Percentiles rank a stretch among this genome's conserved stretches.
These are phyloP conservation scores for Rhynchosporium secalis DNA, from an alignment of 2,329 filamentous ascomycete genomes.

Conservation along the genomic window DNA sequence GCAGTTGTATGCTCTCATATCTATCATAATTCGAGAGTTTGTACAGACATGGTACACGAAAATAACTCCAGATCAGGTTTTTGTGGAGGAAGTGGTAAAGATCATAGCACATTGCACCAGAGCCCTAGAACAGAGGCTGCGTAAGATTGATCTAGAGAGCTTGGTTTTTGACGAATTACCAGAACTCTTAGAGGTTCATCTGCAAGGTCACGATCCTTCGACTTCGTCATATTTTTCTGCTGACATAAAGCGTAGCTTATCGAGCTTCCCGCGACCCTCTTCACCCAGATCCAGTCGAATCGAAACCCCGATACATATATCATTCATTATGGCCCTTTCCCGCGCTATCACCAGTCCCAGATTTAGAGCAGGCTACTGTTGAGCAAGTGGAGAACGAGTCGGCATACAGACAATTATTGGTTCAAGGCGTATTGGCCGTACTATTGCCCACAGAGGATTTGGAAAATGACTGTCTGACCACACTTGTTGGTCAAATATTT, in stretches of 20 bases:
- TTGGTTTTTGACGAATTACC: slow-evolving; percentile 87
- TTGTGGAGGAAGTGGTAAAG: slow-evolving; percentile 84
- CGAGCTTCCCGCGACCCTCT: slow-evolving; percentile 63
- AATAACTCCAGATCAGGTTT: slow-evolving; percentile 86
- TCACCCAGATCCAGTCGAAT: slow-evolving; percentile 58
- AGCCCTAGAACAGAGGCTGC: slow-evolving; percentile 80
- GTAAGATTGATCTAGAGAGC: slow-evolving; percentile 79
- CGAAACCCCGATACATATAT: slow-evolving; percentile 70
- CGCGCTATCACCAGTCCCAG: slow-evolving; percentile 74
- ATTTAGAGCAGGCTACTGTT: slow-evolving; percentile 48
- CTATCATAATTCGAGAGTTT: slow-evolving; percentile 86
- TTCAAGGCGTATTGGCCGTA: slow-evolving; percentile 76
- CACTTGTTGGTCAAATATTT: slow-evolving; percentile 82
- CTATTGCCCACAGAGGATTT: slow-evolving; percentile 91
- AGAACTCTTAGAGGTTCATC: slow-evolving; percentile 75
- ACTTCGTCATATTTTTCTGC: slow-evolving; percentile 27
- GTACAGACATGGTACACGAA: slow-evolving; percentile 91
- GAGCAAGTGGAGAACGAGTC: slow-evolving; percentile 76
- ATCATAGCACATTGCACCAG: slow-evolving; percentile 91
- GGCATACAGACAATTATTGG: slow-evolving; percentile 83
- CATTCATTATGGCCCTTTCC: slow-evolving; percentile 82
- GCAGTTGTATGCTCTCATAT: slow-evolving; percentile 88
- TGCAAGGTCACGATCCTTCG: slow-evolving; percentile 60
- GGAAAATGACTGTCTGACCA: slow-evolving; percentile 80
- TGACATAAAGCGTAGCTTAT: slow-evolving; percentile 58